Conservation (phyloP, 2,329 filamentous ascomycete genomes). For the Malbranchea cinnamomea region DNA sequence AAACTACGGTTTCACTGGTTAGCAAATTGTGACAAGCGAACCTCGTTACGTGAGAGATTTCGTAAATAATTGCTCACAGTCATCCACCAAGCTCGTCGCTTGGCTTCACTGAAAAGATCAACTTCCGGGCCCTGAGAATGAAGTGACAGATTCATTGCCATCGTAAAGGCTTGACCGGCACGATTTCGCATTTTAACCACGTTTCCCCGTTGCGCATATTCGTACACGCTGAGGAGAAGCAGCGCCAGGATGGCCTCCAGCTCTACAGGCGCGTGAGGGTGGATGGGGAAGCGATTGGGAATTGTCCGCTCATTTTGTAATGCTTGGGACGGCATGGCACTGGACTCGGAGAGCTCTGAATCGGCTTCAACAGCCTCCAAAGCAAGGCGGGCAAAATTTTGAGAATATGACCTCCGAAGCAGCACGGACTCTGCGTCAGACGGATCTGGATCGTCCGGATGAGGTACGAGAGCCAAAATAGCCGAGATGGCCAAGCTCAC, state of each 20-base stretch:
- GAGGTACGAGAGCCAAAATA: slow-evolving; percentile 28
- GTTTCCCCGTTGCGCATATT: slow-evolving; percentile 32
- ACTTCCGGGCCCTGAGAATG: slow-evolving; percentile 21
- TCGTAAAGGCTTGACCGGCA: slow-evolving; percentile 28
- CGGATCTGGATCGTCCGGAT: slow-evolving; percentile 24
- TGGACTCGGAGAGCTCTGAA: slow-evolving; percentile 27
- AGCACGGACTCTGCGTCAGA: slow-evolving; percentile 20
- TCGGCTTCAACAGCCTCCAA: slow-evolving; percentile 26
- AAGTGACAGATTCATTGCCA: slow-evolving; percentile 29
- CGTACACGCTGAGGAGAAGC: slow-evolving; percentile 30
- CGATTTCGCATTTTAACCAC: slow-evolving; percentile 32
- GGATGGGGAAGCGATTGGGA: slow-evolving; percentile 22
- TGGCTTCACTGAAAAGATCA: slow-evolving; percentile 26
- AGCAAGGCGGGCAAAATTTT: slow-evolving; percentile 26
- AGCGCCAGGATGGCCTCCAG: slow-evolving; percentile 28
- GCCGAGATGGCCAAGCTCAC: slow-evolving; percentile 30
- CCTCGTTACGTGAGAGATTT: too few species aligned
- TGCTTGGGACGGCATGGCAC: slow-evolving; percentile 26
- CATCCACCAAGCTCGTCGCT: slow-evolving; percentile 34
- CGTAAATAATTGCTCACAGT: slow-evolving; percentile 20
- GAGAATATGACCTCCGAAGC: slow-evolving; percentile 24
- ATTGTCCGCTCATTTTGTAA: slow-evolving; percentile 18
- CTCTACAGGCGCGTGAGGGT: slow-evolving; percentile 25
- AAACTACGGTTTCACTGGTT: slow-evolving; percentile 18
- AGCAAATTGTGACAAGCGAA: background rate